These are phyloP conservation scores for Megacollybia platyphylla DNA, from an alignment of 1,284 basidiomycete genomes.

Conservation along the genomic window DNA sequence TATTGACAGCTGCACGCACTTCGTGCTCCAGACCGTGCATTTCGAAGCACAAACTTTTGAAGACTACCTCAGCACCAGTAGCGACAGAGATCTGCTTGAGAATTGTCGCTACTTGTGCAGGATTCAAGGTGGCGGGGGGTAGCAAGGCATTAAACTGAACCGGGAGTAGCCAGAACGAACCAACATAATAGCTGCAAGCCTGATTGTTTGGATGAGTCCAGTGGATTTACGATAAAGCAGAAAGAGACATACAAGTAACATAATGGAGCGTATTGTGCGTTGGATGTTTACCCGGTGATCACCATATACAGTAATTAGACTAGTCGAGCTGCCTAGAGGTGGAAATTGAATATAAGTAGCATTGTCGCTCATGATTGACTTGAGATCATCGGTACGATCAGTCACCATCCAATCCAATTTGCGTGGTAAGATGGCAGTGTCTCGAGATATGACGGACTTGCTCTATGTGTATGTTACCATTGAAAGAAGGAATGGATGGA, in stretches of 20 bases:
- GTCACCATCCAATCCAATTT: slow-evolving; percentile 98
- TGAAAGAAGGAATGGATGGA: slow-evolving; percentile 5
- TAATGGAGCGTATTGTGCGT: slow-evolving; percentile 87
- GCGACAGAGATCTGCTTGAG: slow-evolving; percentile 80
- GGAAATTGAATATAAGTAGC: slow-evolving; percentile 94
- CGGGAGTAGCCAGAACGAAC: slow-evolving; percentile 92
- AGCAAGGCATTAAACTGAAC: slow-evolving; percentile 88
- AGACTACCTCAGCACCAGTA: slow-evolving; percentile 90
- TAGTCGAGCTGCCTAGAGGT: slow-evolving; percentile 80
- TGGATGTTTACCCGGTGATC: slow-evolving; percentile 94
- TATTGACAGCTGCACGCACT: slow-evolving; percentile 76
- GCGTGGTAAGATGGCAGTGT: slow-evolving; percentile 88
- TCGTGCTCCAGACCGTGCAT: slow-evolving; percentile 93
- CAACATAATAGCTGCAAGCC: slow-evolving; percentile 94
- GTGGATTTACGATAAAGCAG: neutral
- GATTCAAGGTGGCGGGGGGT: slow-evolving; percentile 72
- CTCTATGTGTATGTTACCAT: slow-evolving; percentile 36
- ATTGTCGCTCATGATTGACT: slow-evolving; percentile 90
- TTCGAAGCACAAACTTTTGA: slow-evolving; percentile 97
- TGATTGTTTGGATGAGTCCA: slow-evolving; percentile 17
- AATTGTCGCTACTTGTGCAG: slow-evolving; percentile 74
- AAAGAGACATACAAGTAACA: slow-evolving; percentile 72
- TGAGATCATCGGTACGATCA: slow-evolving; percentile 85
- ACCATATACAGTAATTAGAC: slow-evolving; percentile 88
- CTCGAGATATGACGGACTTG: slow-evolving; percentile 84